Evolutionary conservation across 2,329 filamentous ascomycete genomes (phyloP), one percentile per base, ranked within the genome.

Genomic region (Penicillium expansum): DNA sequence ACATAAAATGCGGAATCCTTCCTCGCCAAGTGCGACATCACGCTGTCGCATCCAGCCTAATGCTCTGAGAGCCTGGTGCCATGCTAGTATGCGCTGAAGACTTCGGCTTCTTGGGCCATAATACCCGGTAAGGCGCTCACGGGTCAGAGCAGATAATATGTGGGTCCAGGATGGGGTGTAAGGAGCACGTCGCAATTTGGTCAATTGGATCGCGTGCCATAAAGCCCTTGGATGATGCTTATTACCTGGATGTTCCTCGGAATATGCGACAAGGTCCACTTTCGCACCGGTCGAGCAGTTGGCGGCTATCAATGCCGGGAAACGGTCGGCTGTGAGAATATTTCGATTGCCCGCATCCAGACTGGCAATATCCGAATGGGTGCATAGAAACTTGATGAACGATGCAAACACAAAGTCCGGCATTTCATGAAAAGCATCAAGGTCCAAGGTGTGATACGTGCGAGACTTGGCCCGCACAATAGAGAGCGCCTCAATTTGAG

Each of bases 321-420:
- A 74, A 33, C 64, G 60, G 57, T 72, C 62, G 24, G 59, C 57
- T 24, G 57, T 62, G 13, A 55, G 60, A n/a, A 64, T 53, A 16
- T 63, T 57, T 37, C 60, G 48, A 18, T 59, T 55, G 29, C 48
- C 49, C 20, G 52, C 24, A 18, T 57, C 55, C 45, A 55, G 32
- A 24, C 56, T 29, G 47, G 64, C 44, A 20, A 63, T 53, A 35
- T 54, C 50, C 4, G 68, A 67, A 59, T 71, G 69, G 7, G 64
- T 66, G 57, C 76, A 77, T 16, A 80, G 62, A 35, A 80, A 74
- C 18, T 62, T 50, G 47, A 82, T 73, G 57, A 79, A 79, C 16
- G 78, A 72, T n/a, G 73, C 67, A 57, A 82, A 76, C 1, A 81
- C 56, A 42, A 66, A 55, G 18, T 71, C 55, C 1, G 76, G 71